Base-by-base conservation (phyloP, 306 rosid species). In the Pyrus bretschneideri region DNA sequence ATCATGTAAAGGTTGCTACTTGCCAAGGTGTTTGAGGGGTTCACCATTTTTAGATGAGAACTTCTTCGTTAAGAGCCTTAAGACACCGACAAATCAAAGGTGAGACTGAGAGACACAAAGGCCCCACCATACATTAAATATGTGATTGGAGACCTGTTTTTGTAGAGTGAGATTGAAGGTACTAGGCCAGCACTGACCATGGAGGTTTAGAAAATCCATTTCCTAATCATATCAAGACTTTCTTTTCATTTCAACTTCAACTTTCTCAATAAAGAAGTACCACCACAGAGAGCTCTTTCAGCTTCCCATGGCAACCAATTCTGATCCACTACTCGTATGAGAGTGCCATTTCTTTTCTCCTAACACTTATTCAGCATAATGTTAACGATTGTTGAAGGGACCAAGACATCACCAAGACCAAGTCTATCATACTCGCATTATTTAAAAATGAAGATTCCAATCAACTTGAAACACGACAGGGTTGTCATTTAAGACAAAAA, bases 251-350 rank as follows among this genome's bases (percentile, higher is more conserved):
- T 35, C 67, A 38, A 23, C 55, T 22, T 72, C 55, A 38, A 59
- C 55, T 58, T 59, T 72, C 6, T 38, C 55, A 58, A 72, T 23
- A 15, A 25, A 25, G 27, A 25, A 25, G 27, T 25, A 25, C 67
- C 66, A 61, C 76, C 67, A 33, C 66, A 23, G 1, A 5, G 13
- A 19, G 9, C 15, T 17, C 44, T 63, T 63, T 65, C 25, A 33
- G 27, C 70, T 65, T 65, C 70, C 44, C 8, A 63, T 9, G 65
- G 67, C 67, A 42, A n/a, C 77, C 69, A 73, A 9, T 61, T 60
- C 62, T 73, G 58, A 73, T 44, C 45, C 59, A 42, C 59, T 60
- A 11, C 12, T 55, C 9, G 23, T 22, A 31, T 42, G 42, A 15
- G 57, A 73, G 76, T 73, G 69, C 44, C 69, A 59, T 17, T 42